Conservation (phyloP, 345 rosid genomes). For the Bruguiera gymnorhiza region DNA sequence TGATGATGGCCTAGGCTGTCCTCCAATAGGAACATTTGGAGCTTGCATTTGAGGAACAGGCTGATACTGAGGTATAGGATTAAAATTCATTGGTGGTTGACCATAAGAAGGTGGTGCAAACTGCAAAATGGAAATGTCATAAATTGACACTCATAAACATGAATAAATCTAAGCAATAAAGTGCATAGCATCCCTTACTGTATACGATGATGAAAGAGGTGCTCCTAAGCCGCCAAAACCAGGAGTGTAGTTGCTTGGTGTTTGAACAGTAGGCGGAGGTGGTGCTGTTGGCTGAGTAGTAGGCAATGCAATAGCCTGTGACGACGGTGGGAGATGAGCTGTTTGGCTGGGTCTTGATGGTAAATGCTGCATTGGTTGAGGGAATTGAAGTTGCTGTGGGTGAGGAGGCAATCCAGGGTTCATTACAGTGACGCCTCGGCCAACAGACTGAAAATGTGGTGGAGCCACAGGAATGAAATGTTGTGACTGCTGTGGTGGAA, state of each 20-base stretch:
- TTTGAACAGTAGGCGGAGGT: slow-evolving; percentile 51
- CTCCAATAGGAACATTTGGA: slow-evolving; percentile 44
- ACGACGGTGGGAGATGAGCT: slow-evolving; percentile 46
- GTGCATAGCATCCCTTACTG: slow-evolving; percentile 42
- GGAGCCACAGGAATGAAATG: slow-evolving; percentile 61
- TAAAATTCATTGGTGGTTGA: slow-evolving; percentile 41
- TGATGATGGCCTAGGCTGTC: slow-evolving; percentile 40
- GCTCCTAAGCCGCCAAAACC: slow-evolving; percentile 56
- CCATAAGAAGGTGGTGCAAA: slow-evolving; percentile 54
- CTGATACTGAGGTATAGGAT: slow-evolving; percentile 46
- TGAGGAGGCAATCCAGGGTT: slow-evolving; percentile 67
- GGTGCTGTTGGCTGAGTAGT: slow-evolving; percentile 45
- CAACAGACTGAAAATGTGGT: slow-evolving; percentile 68
- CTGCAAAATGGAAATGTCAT: slow-evolving; percentile 38
- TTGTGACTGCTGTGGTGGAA: slow-evolving; percentile 57
- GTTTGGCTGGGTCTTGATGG: slow-evolving; percentile 63
- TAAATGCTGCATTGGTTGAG: slow-evolving; percentile 58
- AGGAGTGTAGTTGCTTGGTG: slow-evolving; percentile 45
- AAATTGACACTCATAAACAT: slow-evolving; percentile 11
- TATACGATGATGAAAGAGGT: slow-evolving; percentile 55
- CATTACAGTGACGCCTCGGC: slow-evolving; percentile 52
- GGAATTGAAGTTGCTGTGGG: slow-evolving; percentile 57
- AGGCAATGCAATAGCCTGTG: slow-evolving; percentile 50
- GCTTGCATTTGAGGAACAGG: slow-evolving; percentile 50
- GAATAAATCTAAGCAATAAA: slow-evolving; percentile 19